Base-by-base conservation (phyloP, 768 basidiomycete genomes). In the Trametes villosa region DNA sequence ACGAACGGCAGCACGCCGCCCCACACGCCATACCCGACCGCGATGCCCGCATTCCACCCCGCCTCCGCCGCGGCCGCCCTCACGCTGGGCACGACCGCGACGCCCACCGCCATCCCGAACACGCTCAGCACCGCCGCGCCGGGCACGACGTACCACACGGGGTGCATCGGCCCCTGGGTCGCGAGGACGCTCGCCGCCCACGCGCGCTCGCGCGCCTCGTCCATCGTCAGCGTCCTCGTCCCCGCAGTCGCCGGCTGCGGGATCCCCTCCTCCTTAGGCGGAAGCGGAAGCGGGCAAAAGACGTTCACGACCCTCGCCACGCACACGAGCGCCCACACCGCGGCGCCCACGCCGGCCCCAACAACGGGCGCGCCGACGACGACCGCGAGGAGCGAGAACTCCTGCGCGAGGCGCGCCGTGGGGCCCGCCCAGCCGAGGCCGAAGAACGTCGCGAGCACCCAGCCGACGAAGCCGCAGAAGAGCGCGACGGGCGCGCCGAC, bases 11-110 rank as follows among this genome's bases (percentile, higher is more conserved):
- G 46, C 9, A 20, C 18, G 18, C 42, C 20, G 15, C 59, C 59
- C 59, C 59, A 60, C n/a, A 53, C n/a, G 6, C 59, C 52, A 8
- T 42, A 11, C 9, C 33, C 38, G 8, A 49, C 46, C 22, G 59
- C 59, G 8, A 53, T 52, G 40, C 46, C 20, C 31, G 30, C 2
- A 8, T 15, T 18, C 27, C 44, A 60, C 41, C 57, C 57, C 15
- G 20, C 49, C 22, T 45, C 57, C 45, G 30, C 22, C 45, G 12
- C 59, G 13, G n/a, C 38, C 30, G 40, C 53, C 36, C 22, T 38
- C 13, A 60, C 38, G 2, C 46, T 38, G 5, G 59, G 59, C 22
- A 41, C 40, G 27, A 60, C 36, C 30, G 30, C 46, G 27, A 60
- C 15, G 20, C 59, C 40, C 20, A 60, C 36, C 30, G 30, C 46